Evolutionary conservation across 305 asterid species (phyloP).

Genomic region (Rubia balearica): DNA sequence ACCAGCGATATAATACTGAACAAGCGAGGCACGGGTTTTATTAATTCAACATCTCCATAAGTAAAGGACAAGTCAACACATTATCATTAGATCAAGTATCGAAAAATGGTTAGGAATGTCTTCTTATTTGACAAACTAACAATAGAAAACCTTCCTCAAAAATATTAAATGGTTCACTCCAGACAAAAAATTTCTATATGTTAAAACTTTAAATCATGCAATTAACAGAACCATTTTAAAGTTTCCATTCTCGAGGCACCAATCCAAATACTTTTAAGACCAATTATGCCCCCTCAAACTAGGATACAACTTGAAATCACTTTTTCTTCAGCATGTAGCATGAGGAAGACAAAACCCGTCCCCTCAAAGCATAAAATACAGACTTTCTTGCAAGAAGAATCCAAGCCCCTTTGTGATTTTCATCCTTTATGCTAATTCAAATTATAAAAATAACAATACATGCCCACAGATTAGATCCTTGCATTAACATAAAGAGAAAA

Average conservation of each 20-base stretch:
- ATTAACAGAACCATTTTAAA: background rate
- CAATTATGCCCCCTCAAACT: background rate
- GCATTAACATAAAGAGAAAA: too few species aligned
- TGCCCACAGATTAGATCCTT: too few species aligned
- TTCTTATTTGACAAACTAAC: background rate
- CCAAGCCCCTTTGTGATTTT: background rate
- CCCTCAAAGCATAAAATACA: background rate
- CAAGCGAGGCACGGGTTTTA: background rate
- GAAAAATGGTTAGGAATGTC: background rate
- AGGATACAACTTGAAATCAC: too few species aligned
- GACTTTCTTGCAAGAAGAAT: background rate
- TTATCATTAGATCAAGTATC: background rate
- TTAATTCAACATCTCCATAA: background rate
- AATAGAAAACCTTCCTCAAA: background rate
- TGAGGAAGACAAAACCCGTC: too few species aligned
- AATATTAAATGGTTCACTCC: background rate
- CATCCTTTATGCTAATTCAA: background rate
- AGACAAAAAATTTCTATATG: background rate
- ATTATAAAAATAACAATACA: background rate
- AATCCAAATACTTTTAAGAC: background rate
- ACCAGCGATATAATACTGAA: background rate
- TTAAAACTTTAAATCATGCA: background rate
- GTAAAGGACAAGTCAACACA: background rate
- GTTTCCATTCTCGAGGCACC: background rate
- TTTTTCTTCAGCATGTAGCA: too few species aligned